A percentile compares a stretch with the other conserved stretches of the same genome.
Evolutionary conservation across 2,329 filamentous ascomycete genomes (phyloP).

Genomic region (Alternaria atra): DNA sequence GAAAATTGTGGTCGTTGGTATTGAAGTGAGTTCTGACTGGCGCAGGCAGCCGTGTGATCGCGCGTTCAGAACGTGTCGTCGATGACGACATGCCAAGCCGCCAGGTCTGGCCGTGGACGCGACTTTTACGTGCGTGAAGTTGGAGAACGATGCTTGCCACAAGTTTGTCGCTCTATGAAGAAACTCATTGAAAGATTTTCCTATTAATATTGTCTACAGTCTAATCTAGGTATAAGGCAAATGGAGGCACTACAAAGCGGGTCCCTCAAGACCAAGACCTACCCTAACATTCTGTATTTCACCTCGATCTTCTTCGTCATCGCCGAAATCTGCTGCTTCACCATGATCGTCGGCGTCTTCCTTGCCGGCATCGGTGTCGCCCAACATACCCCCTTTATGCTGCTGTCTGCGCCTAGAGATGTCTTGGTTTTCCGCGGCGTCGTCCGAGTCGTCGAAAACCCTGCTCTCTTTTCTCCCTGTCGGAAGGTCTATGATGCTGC

Average conservation of each 20-base stretch:
- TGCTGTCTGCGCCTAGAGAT: constrained; percentile 11
- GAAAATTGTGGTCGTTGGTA: background rate
- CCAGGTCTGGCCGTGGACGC: background rate
- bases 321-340: constrained; percentile 32
- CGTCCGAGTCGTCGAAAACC: constrained; percentile 57
- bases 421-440: constrained; percentile 14
- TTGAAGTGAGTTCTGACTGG: background rate
- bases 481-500: constrained; percentile 29
- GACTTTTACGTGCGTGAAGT: background rate
- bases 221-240: constrained; percentile 5
- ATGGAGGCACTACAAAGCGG: constrained; percentile 9
- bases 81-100: constrained; percentile 27
- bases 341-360: constrained; percentile 19
- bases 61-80: constrained; percentile 28
- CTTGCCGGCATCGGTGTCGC: constrained; percentile 18
- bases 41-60: constrained; percentile 28
- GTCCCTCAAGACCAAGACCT: constrained; percentile 24
- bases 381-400: constrained; percentile 15
- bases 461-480: constrained; percentile 40
- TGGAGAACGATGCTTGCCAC: too few species aligned
- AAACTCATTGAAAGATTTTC: background rate
- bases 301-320: constrained; percentile 29
- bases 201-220: constrained; percentile 9
- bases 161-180: too few species aligned
- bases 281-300: constrained; percentile 23